A percentile compares a stretch with the other conserved stretches of the same genome.
phyloP scores from a whole-genome alignment of 208 protist genomes.

The Trichomonas tenax region DNA sequence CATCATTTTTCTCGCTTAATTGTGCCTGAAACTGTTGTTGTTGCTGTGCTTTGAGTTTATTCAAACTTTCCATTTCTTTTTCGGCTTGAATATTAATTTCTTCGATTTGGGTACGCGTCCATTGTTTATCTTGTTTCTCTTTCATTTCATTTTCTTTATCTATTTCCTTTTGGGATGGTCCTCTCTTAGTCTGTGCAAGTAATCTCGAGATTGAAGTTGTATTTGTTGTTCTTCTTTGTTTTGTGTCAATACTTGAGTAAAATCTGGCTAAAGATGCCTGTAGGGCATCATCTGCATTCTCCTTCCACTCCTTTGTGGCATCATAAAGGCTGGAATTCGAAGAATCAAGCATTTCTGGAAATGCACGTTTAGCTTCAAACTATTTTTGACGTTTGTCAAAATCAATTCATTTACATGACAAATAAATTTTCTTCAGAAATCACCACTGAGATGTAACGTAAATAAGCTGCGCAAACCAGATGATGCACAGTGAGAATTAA shows the following conservation, averaged over 20 bases:
- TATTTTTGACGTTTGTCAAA: too few species aligned
- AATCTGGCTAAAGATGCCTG: background rate
- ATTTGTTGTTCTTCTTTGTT: background rate
- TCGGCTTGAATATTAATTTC: background rate
- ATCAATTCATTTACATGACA: too few species aligned
- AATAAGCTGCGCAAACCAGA: too few species aligned
- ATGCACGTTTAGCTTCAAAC: too few species aligned
- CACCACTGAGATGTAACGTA: too few species aligned
- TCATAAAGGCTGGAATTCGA: background rate
- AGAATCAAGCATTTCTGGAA: background rate
- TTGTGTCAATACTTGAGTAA: background rate
- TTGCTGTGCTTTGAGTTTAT: background rate
- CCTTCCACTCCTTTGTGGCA: background rate
- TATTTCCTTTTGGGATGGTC: background rate
- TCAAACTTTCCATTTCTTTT: background rate
- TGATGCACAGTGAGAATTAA: too few species aligned
- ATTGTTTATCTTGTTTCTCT: background rate
- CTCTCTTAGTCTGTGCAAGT: background rate
- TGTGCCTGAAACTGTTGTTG: background rate
- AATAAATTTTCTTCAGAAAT: too few species aligned
- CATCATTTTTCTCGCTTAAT: background rate
- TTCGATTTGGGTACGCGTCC: background rate
- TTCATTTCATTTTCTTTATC: background rate
- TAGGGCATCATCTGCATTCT: background rate
- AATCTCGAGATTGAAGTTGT: background rate